A percentile compares a stretch with the other conserved stretches of the same genome.
Conservation (phyloP, 805 yeast genomes). For the Lipomyces yamadae region DNA sequence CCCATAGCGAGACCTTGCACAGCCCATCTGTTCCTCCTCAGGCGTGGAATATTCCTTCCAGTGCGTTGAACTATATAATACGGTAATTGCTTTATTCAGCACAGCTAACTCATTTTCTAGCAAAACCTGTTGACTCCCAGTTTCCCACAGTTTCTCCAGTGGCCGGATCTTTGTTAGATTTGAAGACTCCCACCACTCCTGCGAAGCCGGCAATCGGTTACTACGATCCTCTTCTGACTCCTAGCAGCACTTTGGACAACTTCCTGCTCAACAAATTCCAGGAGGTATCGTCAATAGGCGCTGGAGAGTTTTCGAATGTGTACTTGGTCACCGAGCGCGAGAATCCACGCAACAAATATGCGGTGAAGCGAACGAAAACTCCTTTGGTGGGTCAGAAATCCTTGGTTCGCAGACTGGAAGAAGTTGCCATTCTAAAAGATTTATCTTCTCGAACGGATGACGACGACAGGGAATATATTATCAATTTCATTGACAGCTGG, state of each 20-base stretch:
- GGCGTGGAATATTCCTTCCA: conserved; percentile 19
- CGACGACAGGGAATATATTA: conserved; percentile 76
- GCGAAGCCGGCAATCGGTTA: conserved; percentile 37
- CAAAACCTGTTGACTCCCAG: conserved; percentile 14
- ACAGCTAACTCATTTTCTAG: conserved; percentile 7
- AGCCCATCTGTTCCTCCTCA: conserved; percentile 16
- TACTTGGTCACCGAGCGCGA: conserved; percentile 75
- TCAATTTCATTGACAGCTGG: conserved; percentile 85
- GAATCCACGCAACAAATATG: conserved; percentile 56
- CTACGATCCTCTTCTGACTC: conserved; percentile 31
- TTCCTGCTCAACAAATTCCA: conserved; percentile 57
- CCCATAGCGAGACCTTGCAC: conserved; percentile 2
- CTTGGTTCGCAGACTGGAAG: conserved; percentile 67
- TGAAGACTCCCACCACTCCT: conserved; percentile 38
- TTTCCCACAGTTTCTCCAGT: conserved; percentile 19
- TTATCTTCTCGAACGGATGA: conserved; percentile 46
- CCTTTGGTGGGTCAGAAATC: conserved; percentile 65
- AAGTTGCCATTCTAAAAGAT: conserved; percentile 64
- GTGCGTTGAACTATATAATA: background rate
- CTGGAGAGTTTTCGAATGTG: conserved; percentile 89
- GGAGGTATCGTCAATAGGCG: conserved; percentile 72
- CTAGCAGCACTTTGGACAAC: conserved; percentile 45
- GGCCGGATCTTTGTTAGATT: conserved; percentile 20
- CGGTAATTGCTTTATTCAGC: background rate
- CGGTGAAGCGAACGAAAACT: conserved; percentile 83